Conservation (phyloP, 805 yeast genomes). For the Yarrowia keelungensis region DNA sequence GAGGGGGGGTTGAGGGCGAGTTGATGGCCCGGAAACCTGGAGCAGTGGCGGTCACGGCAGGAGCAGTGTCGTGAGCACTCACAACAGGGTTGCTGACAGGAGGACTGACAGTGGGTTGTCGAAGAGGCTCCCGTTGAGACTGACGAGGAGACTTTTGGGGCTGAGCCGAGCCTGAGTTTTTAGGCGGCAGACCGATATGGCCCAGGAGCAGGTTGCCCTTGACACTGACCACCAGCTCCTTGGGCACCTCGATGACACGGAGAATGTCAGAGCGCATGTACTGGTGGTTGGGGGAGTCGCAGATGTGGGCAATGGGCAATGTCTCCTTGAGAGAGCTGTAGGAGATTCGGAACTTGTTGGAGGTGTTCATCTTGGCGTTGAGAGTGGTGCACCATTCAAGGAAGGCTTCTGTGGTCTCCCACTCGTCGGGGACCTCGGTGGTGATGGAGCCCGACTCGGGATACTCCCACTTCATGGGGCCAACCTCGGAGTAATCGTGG, state of each 20-base stretch:
- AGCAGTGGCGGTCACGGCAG: neutral
- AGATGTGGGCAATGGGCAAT: neutral
- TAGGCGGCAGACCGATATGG: neutral
- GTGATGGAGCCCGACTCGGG: neutral
- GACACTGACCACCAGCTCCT: neutral
- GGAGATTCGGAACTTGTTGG: neutral
- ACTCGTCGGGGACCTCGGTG: neutral
- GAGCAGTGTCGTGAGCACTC: neutral
- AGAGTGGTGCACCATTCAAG: neutral
- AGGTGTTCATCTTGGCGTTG: neutral
- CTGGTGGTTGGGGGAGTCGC: neutral
- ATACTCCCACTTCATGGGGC: neutral
- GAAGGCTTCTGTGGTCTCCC: neutral
- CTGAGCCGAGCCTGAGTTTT: too few species aligned
- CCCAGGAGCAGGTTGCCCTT: neutral
- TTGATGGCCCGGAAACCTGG: neutral
- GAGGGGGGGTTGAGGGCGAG: neutral
- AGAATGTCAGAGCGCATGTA: neutral
- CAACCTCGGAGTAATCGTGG: neutral
- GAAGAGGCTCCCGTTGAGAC: neutral
- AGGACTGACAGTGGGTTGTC: neutral
- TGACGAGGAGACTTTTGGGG: neutral
- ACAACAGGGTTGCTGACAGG: neutral
- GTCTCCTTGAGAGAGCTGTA: neutral
- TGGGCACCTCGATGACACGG: neutral